These are phyloP conservation scores for Tetrapyrgos nigripes DNA, from an alignment of 1,284 basidiomycete species.

Conservation along the genomic window DNA sequence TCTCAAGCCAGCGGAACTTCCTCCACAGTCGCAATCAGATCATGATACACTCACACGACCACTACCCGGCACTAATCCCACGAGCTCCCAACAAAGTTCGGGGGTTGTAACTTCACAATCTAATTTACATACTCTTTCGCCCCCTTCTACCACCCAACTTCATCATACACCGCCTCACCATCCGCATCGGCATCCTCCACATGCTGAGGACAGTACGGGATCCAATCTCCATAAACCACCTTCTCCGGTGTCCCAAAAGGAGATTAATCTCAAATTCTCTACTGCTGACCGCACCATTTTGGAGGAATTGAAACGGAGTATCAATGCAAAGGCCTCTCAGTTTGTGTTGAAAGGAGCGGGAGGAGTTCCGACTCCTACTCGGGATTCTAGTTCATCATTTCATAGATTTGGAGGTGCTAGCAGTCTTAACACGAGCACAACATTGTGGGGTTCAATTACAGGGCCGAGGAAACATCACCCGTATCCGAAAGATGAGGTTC, in stretches of 20 bases:
- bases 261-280: conserved; percentile 45
- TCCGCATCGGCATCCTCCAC: background rate
- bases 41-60: background rate
- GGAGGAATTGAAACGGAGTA: conserved; percentile 56
- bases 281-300: conserved; percentile 66
- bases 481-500: conserved; percentile 53
- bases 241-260: conserved; percentile 5
- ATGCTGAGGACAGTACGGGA: background rate
- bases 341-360: conserved; percentile 54
- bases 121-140: background rate
- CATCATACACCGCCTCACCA: background rate
- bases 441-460: conserved; percentile 28
- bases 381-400: conserved; percentile 1
- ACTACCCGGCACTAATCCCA: background rate
- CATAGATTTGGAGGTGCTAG: background rate
- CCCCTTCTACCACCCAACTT: background rate
- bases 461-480: conserved; percentile 62
- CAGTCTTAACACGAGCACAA: background rate
- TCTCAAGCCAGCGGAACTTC: background rate
- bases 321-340: conserved; percentile 57
- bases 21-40: background rate
- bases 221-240: conserved; percentile 6
- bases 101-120: background rate
- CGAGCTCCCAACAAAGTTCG: conserved; percentile 1
- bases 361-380: conserved; percentile 28